Evolutionary conservation across 2,329 filamentous ascomycete species (phyloP).

Genomic region (Colletotrichum sp.): DNA sequence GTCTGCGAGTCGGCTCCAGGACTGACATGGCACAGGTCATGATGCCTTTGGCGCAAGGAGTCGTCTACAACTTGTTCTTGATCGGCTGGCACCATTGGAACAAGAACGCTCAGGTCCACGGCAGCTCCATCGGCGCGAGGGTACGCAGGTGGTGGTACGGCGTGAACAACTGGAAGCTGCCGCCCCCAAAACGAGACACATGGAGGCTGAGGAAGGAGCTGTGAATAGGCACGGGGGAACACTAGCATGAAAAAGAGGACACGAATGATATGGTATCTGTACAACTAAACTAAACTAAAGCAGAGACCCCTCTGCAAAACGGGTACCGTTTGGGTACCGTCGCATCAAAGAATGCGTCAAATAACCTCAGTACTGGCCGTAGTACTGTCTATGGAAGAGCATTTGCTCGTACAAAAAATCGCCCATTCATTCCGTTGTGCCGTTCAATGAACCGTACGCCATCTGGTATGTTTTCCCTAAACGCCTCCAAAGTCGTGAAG

Average conservation of each 20-base stretch:
- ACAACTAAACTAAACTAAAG: slow-evolving; percentile 13
- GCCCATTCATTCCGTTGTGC: background rate
- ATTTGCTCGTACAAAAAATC: slow-evolving; percentile 1
- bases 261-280: slow-evolving; percentile 17
- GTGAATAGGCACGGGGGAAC: background rate
- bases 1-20: background rate
- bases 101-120: slow-evolving; percentile 75
- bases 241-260: background rate
- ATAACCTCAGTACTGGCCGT: background rate
- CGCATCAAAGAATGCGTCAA: slow-evolving; percentile 4
- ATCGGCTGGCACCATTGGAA: slow-evolving; percentile 94
- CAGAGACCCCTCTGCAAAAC: slow-evolving; percentile 14
- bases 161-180: slow-evolving; percentile 88
- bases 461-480: background rate
- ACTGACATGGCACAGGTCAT: slow-evolving; percentile 62
- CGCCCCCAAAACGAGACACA: slow-evolving; percentile 36
- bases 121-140: slow-evolving; percentile 76
- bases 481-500: slow-evolving; percentile 9
- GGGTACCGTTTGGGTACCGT: background rate
- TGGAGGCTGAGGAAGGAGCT: slow-evolving; percentile 17
- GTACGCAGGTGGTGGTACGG: slow-evolving; percentile 93
- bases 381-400: slow-evolving; percentile 8
- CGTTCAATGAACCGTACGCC: slow-evolving; percentile 18
- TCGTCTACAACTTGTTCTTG: slow-evolving; percentile 85
- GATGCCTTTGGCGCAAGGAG: slow-evolving; percentile 85